phyloP scores from a whole-genome alignment of 2,329 filamentous ascomycete genomes.

The Fusarium sp. region DNA sequence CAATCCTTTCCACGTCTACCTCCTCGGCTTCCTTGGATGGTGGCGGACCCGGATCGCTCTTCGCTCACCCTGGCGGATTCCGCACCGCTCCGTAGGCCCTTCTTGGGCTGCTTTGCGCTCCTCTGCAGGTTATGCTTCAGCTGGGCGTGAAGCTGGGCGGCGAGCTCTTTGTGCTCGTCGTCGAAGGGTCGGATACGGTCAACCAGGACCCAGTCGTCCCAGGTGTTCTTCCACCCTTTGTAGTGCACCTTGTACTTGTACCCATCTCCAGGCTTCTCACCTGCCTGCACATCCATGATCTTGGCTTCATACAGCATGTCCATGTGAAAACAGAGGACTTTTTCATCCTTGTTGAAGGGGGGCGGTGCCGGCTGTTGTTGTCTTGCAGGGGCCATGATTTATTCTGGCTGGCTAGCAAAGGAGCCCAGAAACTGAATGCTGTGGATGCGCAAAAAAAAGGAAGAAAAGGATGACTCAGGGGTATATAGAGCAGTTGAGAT shows the following conservation, averaged over 20 bases:
- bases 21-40: constrained; percentile 68
- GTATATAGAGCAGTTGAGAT: constrained; percentile 3
- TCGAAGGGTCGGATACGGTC: constrained; percentile 94
- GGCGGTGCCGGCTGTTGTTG: constrained; percentile 56
- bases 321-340: constrained; percentile 95
- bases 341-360: constrained; percentile 79
- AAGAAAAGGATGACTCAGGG: background rate
- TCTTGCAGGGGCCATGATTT: constrained; percentile 54
- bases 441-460: constrained; percentile 7
- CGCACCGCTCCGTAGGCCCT: constrained; percentile 50
- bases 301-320: constrained; percentile 98
- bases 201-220: constrained; percentile 98
- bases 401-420: constrained; percentile 8
- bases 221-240: constrained; percentile 99
- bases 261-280: constrained; percentile 72
- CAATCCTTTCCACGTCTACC: constrained; percentile 79
- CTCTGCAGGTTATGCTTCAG: constrained; percentile 66
- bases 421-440: constrained; percentile 28
- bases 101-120: constrained; percentile 63
- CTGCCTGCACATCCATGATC: constrained; percentile 77
- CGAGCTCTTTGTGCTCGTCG: constrained; percentile 92
- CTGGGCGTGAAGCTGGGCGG: constrained; percentile 74
- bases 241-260: constrained; percentile 95
- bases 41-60: constrained; percentile 69
- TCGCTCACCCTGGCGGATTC: constrained; percentile 74